Evolutionary conservation across 345 rosid species (phyloP).

Genomic region (Corymbia maculata): DNA sequence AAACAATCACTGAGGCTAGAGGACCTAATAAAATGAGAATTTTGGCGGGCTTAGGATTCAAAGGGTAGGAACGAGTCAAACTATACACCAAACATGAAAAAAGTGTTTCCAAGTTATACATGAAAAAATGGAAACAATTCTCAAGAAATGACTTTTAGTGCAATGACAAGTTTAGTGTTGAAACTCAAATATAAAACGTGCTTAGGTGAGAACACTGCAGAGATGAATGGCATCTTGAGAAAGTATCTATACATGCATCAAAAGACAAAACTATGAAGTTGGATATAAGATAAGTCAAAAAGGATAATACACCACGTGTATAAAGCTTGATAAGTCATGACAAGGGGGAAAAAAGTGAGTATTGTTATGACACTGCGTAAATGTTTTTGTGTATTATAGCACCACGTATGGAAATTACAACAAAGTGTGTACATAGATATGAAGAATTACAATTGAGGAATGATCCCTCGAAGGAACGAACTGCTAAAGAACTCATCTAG

Average conservation of each 20-base stretch:
- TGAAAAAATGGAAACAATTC: neutral
- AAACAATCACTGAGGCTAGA: fast-evolving
- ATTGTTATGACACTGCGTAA: too few relatives aligned
- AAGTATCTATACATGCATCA: neutral
- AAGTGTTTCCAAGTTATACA: neutral
- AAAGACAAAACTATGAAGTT: neutral
- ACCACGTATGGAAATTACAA: neutral
- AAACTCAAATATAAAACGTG: fast-evolving
- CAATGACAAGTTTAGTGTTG: neutral
- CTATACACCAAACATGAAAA: fast-evolving
- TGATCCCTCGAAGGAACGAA: neutral
- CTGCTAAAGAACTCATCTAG: neutral
- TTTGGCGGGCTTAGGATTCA: neutral
- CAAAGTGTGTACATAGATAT: neutral
- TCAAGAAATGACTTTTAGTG: neutral
- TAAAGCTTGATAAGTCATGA: too few relatives aligned
- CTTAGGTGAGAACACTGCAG: neutral
- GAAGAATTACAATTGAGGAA: neutral
- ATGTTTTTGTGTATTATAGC: neutral
- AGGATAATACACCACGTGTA: fast-evolving
- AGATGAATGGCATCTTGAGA: neutral
- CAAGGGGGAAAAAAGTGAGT: neutral
- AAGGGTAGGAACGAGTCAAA: neutral
- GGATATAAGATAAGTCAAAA: neutral
- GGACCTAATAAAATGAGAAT: neutral